These are phyloP conservation scores for Porphyrellus cyaneotinctus DNA, from an alignment of 768 basidiomycete genomes.

Conservation along the genomic window DNA sequence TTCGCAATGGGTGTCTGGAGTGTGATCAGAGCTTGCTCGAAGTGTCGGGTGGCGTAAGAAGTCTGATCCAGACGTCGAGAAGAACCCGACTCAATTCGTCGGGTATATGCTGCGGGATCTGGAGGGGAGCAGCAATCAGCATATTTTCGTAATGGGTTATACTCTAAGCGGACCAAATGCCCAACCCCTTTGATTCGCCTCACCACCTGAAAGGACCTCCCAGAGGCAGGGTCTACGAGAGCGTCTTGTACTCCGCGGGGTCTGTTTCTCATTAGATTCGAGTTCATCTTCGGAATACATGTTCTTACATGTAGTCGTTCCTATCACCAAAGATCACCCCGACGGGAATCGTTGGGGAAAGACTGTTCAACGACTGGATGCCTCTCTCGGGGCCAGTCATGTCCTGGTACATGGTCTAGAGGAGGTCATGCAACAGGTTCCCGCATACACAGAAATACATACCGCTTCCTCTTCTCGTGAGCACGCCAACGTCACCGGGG, in stretches of 20 bases:
- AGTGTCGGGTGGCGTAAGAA: background rate
- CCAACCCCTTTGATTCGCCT: constrained; percentile 26
- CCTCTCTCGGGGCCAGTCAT: constrained; percentile 51
- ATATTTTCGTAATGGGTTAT: background rate
- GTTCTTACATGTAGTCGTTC: constrained; percentile 50
- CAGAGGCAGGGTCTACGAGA: constrained; percentile 24
- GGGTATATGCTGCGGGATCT: constrained; percentile 30
- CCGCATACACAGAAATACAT: constrained; percentile 17
- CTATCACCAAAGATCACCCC: constrained; percentile 51
- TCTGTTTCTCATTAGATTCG: constrained; percentile 12
- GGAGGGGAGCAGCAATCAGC: background rate
- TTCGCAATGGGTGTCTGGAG: background rate
- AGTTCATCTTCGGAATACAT: background rate
- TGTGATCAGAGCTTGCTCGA: constrained; percentile 17
- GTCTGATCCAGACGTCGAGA: constrained; percentile 20
- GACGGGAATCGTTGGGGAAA: constrained; percentile 41
- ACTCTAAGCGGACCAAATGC: constrained; percentile 28
- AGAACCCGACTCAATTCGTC: constrained; percentile 24
- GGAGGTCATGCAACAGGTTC: background rate
- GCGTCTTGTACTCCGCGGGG: constrained; percentile 32
- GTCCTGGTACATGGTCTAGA: constrained; percentile 62
- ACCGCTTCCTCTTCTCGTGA: constrained; percentile 61
- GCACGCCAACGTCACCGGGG: constrained; percentile 51
- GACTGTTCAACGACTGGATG: constrained; percentile 41
- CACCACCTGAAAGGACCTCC: constrained; percentile 23